Base-by-base conservation (phyloP, 1,284 basidiomycete species). In the Microbotryum lychnidis-dioicae region DNA sequence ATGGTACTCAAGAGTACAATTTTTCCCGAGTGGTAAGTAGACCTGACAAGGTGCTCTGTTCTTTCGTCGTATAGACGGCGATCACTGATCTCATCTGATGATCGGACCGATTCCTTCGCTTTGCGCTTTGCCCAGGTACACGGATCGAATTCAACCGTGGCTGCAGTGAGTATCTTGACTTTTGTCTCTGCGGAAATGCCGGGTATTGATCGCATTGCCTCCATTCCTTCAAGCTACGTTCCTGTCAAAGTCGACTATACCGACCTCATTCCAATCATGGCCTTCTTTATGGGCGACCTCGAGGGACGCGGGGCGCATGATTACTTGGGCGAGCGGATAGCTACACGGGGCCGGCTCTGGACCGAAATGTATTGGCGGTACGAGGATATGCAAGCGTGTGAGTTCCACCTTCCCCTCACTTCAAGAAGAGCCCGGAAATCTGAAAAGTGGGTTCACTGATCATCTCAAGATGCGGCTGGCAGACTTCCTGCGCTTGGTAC, bases 1-100 rank as follows among this genome's bases (percentile, higher is more conserved):
- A 74, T 85, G 44, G 76, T 87, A 7, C 80, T 86, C 71, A 86
- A 86, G 71, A 76, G 81, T 7, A 85, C 83, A 0, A 77, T 82
- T 31, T 85, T 83, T 67, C 82, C 82, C 0, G 84, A 85, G 73
- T 86, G 71, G 71, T 67, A 63, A 9, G 53, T 67, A 31, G 31
- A 1, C 46, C 59, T 67, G 31, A 31, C 57, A 63, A 63, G 12
- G 66, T 62, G n/a, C 23, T 63, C 27, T 9, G 27, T 3, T 20
- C 47, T 31, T 54, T 73, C 37, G 56, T 75, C 46, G 3, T 9
- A 2, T 23, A 10, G n/a, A 31, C 56, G 27, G 21, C 25, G 5
- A 27, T 29, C 21, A 58, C 51, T 51, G 37, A 16, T 8, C 31
- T n/a, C 48, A 57, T n/a, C 53, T 49, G 16, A 56, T 51, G 53